Conservation (phyloP, 495 filamentous ascomycete species). For the Penicillium silybi region DNA sequence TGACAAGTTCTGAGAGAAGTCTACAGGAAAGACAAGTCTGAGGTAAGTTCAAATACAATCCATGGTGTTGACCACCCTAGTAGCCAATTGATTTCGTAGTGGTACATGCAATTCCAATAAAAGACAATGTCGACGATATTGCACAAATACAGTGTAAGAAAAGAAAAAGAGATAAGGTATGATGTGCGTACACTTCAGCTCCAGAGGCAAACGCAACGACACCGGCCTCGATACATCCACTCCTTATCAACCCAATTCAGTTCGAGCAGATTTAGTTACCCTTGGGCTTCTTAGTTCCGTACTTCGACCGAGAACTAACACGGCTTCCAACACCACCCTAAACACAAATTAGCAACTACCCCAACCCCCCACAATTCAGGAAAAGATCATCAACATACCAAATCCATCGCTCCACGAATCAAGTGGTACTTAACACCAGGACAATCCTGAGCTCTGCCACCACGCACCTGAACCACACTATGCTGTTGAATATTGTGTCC, state of each 20-base stretch:
- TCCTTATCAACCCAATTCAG: constrained; percentile 2
- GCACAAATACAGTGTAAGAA: constrained; percentile 7
- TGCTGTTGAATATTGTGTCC: constrained; percentile 99
- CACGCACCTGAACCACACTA: constrained; percentile 89
- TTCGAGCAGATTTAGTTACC: constrained; percentile 31
- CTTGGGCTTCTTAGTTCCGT: constrained; percentile 98
- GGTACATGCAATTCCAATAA: constrained; percentile 14
- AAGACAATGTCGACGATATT: constrained; percentile 9
- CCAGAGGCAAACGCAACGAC: not conserved
- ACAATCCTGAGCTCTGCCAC: constrained; percentile 92
- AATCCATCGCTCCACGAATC: constrained; percentile 86
- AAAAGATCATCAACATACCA: constrained; percentile 58
- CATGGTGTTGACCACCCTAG: no score
- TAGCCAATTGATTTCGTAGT: constrained; percentile 8
- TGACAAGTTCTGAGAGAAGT: not conserved
- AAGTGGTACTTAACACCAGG: constrained; percentile 95
- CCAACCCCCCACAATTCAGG: not conserved
- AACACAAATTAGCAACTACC: constrained; percentile 1
- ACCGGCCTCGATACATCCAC: not conserved
- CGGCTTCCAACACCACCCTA: constrained; percentile 89
- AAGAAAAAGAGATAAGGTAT: not conserved
- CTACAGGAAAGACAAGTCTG: not conserved
- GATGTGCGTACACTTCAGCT: not conserved
- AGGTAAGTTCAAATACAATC: no score
- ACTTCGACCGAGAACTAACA: constrained; percentile 84